Base-by-base conservation (phyloP, 345 rosid genomes). In the Euphorbia tirucalli region DNA sequence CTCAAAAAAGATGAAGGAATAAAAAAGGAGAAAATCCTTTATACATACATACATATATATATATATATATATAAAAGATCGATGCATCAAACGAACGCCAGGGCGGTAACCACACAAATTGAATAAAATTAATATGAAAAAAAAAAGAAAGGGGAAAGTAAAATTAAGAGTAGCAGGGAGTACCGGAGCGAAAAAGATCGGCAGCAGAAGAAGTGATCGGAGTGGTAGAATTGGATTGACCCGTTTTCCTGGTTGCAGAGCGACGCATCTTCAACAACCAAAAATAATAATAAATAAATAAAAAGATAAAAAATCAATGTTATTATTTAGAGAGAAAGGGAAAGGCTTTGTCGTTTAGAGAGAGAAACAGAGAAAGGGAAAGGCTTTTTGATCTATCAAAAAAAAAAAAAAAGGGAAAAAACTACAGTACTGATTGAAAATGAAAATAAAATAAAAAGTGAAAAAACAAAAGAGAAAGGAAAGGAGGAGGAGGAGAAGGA, bases 161-260 rank as follows among this genome's bases (percentile, higher is more conserved):
- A 15, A 4, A 39, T 35, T 35, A 66, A 32, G n/a, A n/a, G n/a
- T n/a, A n/a, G n/a, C n/a, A 28, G 32, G 21, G 19, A 25, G 16
- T 77, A 92, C 99, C 93, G 71, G 96, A 87, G 80, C 99, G 97
- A 74, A 89, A 89, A 85, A 89, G 97, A 92, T 92, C 97, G 81
- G 93, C 61, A 66, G 96, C 80, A 11, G 96, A 82, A 75, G 85
- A 75, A 74, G 84, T 61, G 71, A 87, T 76, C 43, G 90, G 79
- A 59, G 86, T 59, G 50, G 89, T 80, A 19, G 93, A 91, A 83
- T 80, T 86, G 60, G 92, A 74, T 87, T 91, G 91, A 85, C 86
- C 89, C 81, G 92, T 73, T 80, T 88, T 92, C 85, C 83, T 92
- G 25, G 91, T 70, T 72, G 88, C 74, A 75, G 93, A 88, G 52